Base-by-base conservation (phyloP, 176 grass and related monocot species). In the Alloteropsis semialata region DNA sequence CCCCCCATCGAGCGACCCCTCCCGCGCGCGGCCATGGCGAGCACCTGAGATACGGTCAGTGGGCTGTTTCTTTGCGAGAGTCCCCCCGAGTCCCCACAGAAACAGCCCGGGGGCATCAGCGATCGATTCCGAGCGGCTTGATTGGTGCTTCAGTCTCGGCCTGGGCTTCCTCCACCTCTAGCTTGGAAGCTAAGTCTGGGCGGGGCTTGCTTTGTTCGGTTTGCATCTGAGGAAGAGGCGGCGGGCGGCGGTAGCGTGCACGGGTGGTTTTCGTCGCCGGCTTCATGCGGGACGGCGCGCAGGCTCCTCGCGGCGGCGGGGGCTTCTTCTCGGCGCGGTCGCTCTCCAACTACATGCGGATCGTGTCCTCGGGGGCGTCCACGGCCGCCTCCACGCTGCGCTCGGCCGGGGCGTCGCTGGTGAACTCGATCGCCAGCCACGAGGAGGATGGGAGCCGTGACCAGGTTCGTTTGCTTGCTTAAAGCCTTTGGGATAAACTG, bases 311-410 rank as follows among this genome's bases (percentile, higher is more conserved):
- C 37, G 87, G 57, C 64, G 83, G 82, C 63, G 63, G 80, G 12
- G 92, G 92, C 19, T 66, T 92, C 76, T 91, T 97, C 86, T 94
- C 94, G 3, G 78, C 90, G 59, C 75, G 84, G 0, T 94, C 92
- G 28, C 55, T 98, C 67, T 91, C 96, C 41, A 95, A 37, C 83
- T 98, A 88, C 81, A 92, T 93, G 91, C 86, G 91, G 74, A 93
- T 98, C 79, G 25, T 98, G n/a, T 98, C 93, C 6, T 98, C 96
- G 19, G 92, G 92, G 34, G 93, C 96, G 18, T 98, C 96, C 44
- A 93, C 93, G 67, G 92, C 91, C 24, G 91, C 96, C 18, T 98
- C 96, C 33, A 87, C 71, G 12, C 81, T 98, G 50, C 87, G 92
- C 17, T 90, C 89, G 2, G 93, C 92, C 0, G 83, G 96, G 25